These are phyloP conservation scores for Phytophthora cryptogea DNA, from an alignment of 352 stramenopile genomes.

Conservation along the genomic window DNA sequence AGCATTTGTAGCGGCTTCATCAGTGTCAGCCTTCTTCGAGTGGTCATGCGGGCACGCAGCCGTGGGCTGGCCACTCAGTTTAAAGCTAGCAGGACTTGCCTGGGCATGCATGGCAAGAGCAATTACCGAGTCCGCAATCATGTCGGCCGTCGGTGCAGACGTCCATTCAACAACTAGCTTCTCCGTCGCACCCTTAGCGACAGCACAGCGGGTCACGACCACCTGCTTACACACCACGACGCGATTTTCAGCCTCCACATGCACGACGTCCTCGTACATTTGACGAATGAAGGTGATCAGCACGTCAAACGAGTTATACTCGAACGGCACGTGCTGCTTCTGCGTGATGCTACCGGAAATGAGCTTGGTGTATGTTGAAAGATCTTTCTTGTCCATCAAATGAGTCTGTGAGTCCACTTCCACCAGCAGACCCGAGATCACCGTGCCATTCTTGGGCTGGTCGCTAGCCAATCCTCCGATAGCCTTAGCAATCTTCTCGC, in stretches of 20 bases:
- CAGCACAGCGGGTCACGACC: conserved; percentile 56
- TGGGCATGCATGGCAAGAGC: conserved; percentile 95
- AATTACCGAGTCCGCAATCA: conserved; percentile 96
- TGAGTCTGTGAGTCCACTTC: conserved; percentile 88
- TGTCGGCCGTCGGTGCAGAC: conserved; percentile 93
- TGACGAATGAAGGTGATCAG: conserved; percentile 79
- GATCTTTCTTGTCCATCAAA: conserved; percentile 84
- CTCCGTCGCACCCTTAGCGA: conserved; percentile 34
- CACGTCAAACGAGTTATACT: conserved; percentile 79
- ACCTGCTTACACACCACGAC: conserved; percentile 78
- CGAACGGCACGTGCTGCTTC: conserved; percentile 86
- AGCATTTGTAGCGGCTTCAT: conserved; percentile 6
- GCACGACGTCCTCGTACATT: conserved; percentile 81
- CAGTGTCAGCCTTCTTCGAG: conserved; percentile 47
- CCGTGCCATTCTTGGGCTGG: conserved; percentile 76
- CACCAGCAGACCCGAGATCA: conserved; percentile 84
- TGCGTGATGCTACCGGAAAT: conserved; percentile 82
- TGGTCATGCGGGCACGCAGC: conserved; percentile 84
- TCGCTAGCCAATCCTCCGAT: conserved; percentile 75
- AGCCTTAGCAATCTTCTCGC: conserved; percentile 88
- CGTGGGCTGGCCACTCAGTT: conserved; percentile 73
- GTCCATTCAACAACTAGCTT: conserved; percentile 87
- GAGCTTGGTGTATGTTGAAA: conserved; percentile 88
- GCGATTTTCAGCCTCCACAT: conserved; percentile 58
- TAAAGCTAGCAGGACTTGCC: conserved; percentile 82